Base-by-base conservation (phyloP, 2,329 filamentous ascomycete species). In the Stachybotrys chlorohalonatus region DNA sequence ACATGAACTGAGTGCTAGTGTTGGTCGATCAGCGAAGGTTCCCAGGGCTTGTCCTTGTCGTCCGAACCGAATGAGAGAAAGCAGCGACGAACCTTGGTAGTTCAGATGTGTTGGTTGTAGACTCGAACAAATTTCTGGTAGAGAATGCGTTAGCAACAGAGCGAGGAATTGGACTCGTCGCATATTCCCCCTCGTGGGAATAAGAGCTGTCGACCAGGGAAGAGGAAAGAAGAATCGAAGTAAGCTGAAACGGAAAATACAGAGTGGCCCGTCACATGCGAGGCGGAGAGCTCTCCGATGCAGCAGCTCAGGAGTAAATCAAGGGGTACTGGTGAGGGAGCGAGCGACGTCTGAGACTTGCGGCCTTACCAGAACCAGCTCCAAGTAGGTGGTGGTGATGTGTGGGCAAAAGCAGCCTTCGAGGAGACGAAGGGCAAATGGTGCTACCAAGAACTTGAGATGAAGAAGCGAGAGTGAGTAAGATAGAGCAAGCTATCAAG, bases 401-500 rank as follows among this genome's bases (percentile, higher is more conserved):
- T 9, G 9, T 54, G 58, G 57, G 62, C 59, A 61, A 62, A 63
- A 61, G 60, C 63, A 64, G 63, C 64, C 53, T 62, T 62, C 59
- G 55, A 60, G 59, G 64, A 65, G 36, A 13, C 64, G 65, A 61
- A 60, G 68, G 62, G 66, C 65, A 70, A 70, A 73, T 71, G 72
- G 70, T 72, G 73, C 70, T 75, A 75, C 77, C 78, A 79, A 75
- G 73, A 71, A 69, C 70, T 68, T 73, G 73, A 71, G 67, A 75
- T 75, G 73, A 78, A 82, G 77, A 78, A 82, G 77, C 74, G 76
- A 81, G 75, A 72, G 73, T 77, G 76, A 78, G 74, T 76, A 78
- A 77, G 75, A 81, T 79, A 75, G 77, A 76, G 75, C 75, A 71
- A 79, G 77, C 75, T 81, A 80, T 76, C 73, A 70, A 80, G 77